These are phyloP conservation scores for Cyberlindnera xylosilytica DNA, from an alignment of 805 yeast genomes.

Conservation along the genomic window DNA sequence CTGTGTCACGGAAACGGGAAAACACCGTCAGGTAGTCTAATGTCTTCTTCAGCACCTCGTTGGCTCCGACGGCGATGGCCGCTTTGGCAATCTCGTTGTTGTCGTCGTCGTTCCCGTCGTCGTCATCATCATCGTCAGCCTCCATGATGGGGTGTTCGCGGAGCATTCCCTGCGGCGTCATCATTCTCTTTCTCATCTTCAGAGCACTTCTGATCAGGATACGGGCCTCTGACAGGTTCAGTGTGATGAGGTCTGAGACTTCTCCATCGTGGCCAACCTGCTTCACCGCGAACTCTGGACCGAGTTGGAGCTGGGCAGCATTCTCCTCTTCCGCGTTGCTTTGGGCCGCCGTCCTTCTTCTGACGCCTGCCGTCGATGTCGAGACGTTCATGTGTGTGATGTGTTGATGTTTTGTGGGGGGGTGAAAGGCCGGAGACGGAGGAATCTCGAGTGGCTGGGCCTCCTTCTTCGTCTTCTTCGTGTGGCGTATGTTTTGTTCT, in stretches of 20 bases:
- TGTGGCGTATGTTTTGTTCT: neutral
- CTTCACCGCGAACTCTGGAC: constrained; percentile 84
- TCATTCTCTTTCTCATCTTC: constrained; percentile 62
- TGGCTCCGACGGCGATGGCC: constrained; percentile 68
- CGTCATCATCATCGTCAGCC: constrained; percentile 29
- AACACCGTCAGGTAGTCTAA: constrained; percentile 81
- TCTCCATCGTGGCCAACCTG: constrained; percentile 83
- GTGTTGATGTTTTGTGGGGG: neutral
- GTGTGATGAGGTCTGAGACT: constrained; percentile 71
- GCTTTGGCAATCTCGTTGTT: constrained; percentile 35
- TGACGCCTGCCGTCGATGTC: constrained; percentile 81
- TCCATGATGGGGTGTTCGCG: constrained; percentile 17
- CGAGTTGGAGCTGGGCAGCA: constrained; percentile 80
- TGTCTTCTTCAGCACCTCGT: constrained; percentile 88
- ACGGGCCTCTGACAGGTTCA: constrained; percentile 88
- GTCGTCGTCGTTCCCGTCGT: constrained; percentile 29
- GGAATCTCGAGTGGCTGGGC: no score
- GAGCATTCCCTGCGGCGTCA: constrained; percentile 40
- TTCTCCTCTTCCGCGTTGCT: constrained; percentile 83
- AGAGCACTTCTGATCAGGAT: constrained; percentile 87
- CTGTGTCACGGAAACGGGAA: constrained; percentile 87
- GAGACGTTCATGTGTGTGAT: constrained; percentile 67
- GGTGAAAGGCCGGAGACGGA: no score
- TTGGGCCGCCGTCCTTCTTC: constrained; percentile 67
- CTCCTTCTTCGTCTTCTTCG: no score